A percentile compares a stretch with the other conserved stretches of the same genome.
phyloP scores from a whole-genome alignment of 2,329 filamentous ascomycete genomes.

The Ascochyta lentis region DNA sequence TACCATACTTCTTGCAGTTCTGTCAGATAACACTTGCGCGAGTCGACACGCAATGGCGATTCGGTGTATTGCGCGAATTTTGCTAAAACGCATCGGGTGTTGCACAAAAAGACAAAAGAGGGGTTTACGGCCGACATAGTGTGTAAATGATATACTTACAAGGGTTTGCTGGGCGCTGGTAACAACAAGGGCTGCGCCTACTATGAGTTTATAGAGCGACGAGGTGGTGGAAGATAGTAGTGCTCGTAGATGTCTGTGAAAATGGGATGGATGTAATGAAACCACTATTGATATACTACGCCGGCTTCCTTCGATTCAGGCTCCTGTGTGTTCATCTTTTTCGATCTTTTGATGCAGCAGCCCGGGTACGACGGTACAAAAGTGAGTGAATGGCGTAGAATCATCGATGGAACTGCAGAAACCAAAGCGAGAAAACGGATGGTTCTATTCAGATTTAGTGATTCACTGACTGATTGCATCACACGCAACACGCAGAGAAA shows the following conservation, averaged over 20 bases:
- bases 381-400: too few species aligned
- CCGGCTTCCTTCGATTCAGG: too few species aligned
- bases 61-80: conserved; percentile 1
- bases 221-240: conserved; percentile 2
- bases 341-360: too few species aligned
- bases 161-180: neutral
- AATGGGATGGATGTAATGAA: conserved; percentile 7
- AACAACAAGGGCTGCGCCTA: neutral
- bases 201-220: conserved; percentile 4
- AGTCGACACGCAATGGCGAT: conserved; percentile 4
- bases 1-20: conserved; percentile 26
- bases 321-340: too few species aligned
- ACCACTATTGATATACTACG: neutral
- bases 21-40: conserved; percentile 9
- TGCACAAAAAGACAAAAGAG: conserved; percentile 15
- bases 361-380: too few species aligned
- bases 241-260: conserved; percentile 11
- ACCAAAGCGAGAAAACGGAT: too few species aligned
- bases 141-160: conserved; percentile 6
- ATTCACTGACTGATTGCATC: too few species aligned
- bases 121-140: conserved; percentile 11
- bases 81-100: conserved; percentile 8
- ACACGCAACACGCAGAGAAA: too few species aligned
- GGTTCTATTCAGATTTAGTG: too few species aligned
- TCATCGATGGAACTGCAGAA: too few species aligned